These are phyloP conservation scores for Geotrichum europaeum DNA, from an alignment of 1,139 yeast genomes.

Conservation along the genomic window DNA sequence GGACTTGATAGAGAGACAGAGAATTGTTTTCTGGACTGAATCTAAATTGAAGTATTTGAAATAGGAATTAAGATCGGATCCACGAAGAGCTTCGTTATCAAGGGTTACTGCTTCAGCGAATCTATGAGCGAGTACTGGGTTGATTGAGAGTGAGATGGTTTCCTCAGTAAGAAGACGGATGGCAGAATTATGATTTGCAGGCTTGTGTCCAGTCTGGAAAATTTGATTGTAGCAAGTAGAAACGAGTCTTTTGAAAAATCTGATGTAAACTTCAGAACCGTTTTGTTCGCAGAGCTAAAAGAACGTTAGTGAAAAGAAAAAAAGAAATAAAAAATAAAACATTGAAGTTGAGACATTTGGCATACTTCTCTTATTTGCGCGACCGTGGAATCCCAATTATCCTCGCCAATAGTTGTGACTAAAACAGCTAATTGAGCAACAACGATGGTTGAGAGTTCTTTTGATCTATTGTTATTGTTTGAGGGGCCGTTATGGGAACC, in stretches of 20 bases:
- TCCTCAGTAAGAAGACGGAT: conserved; percentile 23
- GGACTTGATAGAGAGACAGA: conserved; percentile 5
- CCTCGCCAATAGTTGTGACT: conserved; percentile 40
- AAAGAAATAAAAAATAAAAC: neutral
- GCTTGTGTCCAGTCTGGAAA: conserved; percentile 29
- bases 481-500: conserved; percentile 8
- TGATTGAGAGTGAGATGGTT: conserved; percentile 23
- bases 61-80: conserved; percentile 22
- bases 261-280: conserved; percentile 34
- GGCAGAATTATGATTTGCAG: conserved; percentile 19
- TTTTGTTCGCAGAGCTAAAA: conserved; percentile 38
- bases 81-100: conserved; percentile 30
- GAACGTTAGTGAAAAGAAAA: neutral
- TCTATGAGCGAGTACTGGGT: conserved; percentile 25
- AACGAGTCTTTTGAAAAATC: conserved; percentile 36
- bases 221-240: conserved; percentile 32
- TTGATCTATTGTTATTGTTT: conserved; percentile 3
- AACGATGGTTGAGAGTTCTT: conserved; percentile 42
- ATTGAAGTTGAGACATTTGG: neutral
- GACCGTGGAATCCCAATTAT: conserved; percentile 40
- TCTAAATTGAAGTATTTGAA: conserved; percentile 23
- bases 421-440: conserved; percentile 51
- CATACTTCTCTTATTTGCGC: conserved; percentile 42
- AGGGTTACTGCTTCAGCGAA: conserved; percentile 28
- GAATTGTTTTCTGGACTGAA: conserved; percentile 21